These are phyloP conservation scores for Trifolium dubium DNA, from an alignment of 306 rosid genomes.

Conservation along the genomic window DNA sequence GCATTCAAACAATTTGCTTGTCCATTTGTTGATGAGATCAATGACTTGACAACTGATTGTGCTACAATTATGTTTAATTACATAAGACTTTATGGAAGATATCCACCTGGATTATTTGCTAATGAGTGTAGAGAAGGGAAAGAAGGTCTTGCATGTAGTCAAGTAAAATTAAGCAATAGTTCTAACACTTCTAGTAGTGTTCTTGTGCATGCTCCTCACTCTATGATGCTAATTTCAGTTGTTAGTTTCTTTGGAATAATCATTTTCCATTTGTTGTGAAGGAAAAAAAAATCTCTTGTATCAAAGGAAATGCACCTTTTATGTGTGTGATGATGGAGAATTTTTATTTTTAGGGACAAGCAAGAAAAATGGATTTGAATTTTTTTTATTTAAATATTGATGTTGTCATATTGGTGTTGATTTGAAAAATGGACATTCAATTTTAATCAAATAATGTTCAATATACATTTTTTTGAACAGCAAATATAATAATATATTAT, in stretches of 20 bases:
- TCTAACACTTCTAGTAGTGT: conserved; percentile 8
- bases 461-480: too few species aligned
- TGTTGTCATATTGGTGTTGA: background rate
- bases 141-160: conserved; percentile 65
- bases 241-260: conserved; percentile 41
- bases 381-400: background rate
- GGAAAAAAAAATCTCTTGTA: background rate
- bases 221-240: conserved; percentile 28
- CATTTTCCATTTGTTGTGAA: conserved; percentile 46
- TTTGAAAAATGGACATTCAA: background rate
- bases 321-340: conserved; percentile 32
- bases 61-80: conserved; percentile 83
- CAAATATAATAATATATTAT: too few species aligned
- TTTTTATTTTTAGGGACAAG: conserved; percentile 12
- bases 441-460: too few species aligned
- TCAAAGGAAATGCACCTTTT: conserved; percentile 33
- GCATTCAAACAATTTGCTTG: conserved; percentile 91
- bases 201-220: conserved; percentile 35
- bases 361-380: too few species aligned
- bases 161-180: background rate
- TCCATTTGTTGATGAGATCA: conserved; percentile 51
- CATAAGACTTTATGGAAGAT: conserved; percentile 82
- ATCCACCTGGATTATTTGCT: conserved; percentile 90
- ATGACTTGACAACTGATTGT: conserved; percentile 61
- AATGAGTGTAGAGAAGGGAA: conserved; percentile 69